Percentiles rank a stretch among this genome's conserved stretches.
phyloP scores from a whole-genome alignment of 257 asterid genomes.

The Capsicum pubescens region DNA sequence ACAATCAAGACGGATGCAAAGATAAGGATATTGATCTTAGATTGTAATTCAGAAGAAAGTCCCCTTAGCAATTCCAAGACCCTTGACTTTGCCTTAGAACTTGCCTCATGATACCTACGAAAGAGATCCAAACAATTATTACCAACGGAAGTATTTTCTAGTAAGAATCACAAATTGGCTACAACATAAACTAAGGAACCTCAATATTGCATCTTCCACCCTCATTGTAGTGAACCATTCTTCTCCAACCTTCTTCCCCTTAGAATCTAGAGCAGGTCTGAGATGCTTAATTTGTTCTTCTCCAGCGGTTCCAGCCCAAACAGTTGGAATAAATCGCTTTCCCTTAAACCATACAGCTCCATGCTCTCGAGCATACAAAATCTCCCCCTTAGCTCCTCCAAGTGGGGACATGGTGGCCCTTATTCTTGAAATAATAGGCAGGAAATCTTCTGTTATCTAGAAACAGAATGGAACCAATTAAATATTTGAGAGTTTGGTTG shows the following conservation, averaged over 20 bases:
- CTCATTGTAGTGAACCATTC: constrained; percentile 92
- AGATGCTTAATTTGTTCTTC: constrained; percentile 90
- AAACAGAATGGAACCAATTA: constrained; percentile 33
- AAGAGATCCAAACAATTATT: constrained; percentile 26
- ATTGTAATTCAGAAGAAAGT: constrained; percentile 82
- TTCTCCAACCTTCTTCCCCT: constrained; percentile 94
- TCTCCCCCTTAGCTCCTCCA: constrained; percentile 96
- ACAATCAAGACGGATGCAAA: constrained; percentile 92
- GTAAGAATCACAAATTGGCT: constrained; percentile 5
- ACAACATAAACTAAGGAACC: constrained; percentile 47
- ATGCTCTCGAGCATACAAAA: constrained; percentile 85
- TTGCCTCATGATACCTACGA: constrained; percentile 84
- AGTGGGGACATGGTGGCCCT: constrained; percentile 74
- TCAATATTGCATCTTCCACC: constrained; percentile 79
- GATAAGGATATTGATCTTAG: constrained; percentile 79
- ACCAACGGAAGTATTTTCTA: constrained; percentile 24
- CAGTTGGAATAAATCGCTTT: constrained; percentile 74
- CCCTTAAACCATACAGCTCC: constrained; percentile 97
- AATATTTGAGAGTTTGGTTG: constrained; percentile 25
- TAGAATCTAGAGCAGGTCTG: constrained; percentile 84
- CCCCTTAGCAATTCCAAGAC: constrained; percentile 79
- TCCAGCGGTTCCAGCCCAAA: constrained; percentile 79
- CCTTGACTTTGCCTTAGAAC: constrained; percentile 69
- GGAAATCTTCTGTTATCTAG: constrained; percentile 81
- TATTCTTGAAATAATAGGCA: constrained; percentile 81